Base-by-base conservation (phyloP, 352 stramenopile species). In the Phytophthora quininea region DNA sequence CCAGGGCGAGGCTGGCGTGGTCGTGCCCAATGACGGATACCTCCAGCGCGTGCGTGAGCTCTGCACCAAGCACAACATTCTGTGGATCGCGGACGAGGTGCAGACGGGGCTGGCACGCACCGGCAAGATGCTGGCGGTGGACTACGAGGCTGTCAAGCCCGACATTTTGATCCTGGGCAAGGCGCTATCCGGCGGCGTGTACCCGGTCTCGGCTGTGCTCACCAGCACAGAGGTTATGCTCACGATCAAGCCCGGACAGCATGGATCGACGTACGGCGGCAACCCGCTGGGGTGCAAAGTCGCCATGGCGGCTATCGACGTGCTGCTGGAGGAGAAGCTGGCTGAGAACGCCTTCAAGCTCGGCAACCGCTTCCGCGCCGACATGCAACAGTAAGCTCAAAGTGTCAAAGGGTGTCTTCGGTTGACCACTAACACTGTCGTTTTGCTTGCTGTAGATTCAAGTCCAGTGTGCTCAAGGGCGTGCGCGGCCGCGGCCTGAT, bases 51-150 rank as follows among this genome's bases (percentile, higher is more conserved):
- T 96, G 50, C 87, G 88, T 9, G 84, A 94, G 62, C 72, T 99
- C 27, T 99, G 97, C 75, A 86, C 95, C 66, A 97, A 99, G 80
- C 84, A 99, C 92, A 99, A 99, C 76, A 86, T 99, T n/a, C 86
- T 99, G 19, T 90, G 99, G 78, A 99, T 99, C 74, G 97, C 95
- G 24, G 98, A 99, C 82, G 98, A 99, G 81, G 97, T 99, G 19
- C 98, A 99, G 75, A 96, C 97, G 3, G 98, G 98, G 24, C 80
- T 99, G 19, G 97, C 94, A 40, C 91, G 97, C 48, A 99, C 97
- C 31, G 98, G 98, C 54, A 97, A 98, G 71, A 96, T 98, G 84
- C 84, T 99, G 35, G 96, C 95, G 3, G 92, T 96, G 14, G 94
- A 99, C 76, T 97, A 99, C 69, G 96, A 99, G 67, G 75, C 78